Percentiles rank a stretch among this genome's conserved stretches.
Evolutionary conservation across 2,329 filamentous ascomycete genomes (phyloP).

Genomic region (Pyrenophora seminiperda): DNA sequence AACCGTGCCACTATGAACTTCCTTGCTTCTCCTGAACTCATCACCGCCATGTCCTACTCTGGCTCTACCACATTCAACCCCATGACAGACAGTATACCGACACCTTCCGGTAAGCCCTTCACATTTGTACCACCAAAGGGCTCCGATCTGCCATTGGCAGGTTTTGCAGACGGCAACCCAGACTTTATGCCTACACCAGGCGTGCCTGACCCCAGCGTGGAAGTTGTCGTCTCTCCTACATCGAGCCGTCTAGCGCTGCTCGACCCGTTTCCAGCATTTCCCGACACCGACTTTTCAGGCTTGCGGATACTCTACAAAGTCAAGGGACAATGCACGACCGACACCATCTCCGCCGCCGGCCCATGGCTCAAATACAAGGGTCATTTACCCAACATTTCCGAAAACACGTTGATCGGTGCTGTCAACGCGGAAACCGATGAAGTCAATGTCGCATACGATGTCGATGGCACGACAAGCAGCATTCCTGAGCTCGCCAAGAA

Average conservation of each 20-base stretch:
- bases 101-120: conserved; percentile 80
- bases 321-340: conserved; percentile 96
- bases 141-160: conserved; percentile 66
- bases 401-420: conserved; percentile 96
- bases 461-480: conserved; percentile 72
- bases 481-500: conserved; percentile 86
- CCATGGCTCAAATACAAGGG: conserved; percentile 99
- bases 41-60: conserved; percentile 93
- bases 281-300: conserved; percentile 71
- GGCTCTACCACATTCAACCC: conserved; percentile 96
- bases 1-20: conserved; percentile 99
- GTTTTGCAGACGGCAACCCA: conserved; percentile 81
- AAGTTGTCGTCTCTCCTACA: conserved; percentile 81
- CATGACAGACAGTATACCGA: conserved; percentile 81
- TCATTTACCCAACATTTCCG: conserved; percentile 95
- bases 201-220: conserved; percentile 69
- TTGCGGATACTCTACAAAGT: conserved; percentile 94
- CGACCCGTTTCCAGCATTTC: conserved; percentile 88
- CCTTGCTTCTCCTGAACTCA: conserved; percentile 92
- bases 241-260: conserved; percentile 89
- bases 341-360: conserved; percentile 95
- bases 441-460: conserved; percentile 89
- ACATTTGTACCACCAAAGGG: conserved; percentile 77
- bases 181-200: conserved; percentile 74
- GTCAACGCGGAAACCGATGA: conserved; percentile 90